Base-by-base conservation (phyloP, 2,329 filamentous ascomycete genomes). In the Aspergillus phoenicis region DNA sequence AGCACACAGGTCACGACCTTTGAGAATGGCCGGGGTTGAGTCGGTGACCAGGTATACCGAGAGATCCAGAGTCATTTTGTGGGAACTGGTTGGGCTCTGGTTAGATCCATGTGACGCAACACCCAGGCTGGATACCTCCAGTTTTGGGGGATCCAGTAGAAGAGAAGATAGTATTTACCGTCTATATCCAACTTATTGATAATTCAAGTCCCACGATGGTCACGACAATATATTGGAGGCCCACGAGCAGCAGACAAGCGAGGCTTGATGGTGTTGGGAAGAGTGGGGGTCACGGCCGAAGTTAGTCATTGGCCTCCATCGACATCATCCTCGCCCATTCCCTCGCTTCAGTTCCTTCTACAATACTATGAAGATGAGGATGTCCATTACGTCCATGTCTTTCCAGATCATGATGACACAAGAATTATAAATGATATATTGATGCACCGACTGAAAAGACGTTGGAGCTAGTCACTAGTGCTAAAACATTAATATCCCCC, bases 1-100 rank as follows among this genome's bases (percentile, higher is more conserved):
- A 8, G 84, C 69, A 62, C 86, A 84, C 39, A 97, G 82, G 73
- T 92, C 84, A 68, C 84, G 85, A 64, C 83, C 79, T 58, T 90
- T 90, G 47, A 97, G 87, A 67, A 97, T 92, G 36, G 87, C 87
- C 13, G 89, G 85, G n/a, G 93, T 96, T 54, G 92, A 95, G 82
- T 97, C 93, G 5, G 93, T 97, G 68, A 97, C 93, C 60, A 97
- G 84, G 75, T 97, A 97, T 41, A 97, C 81, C 52, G 89, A 88
- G 75, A 96, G 93, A 77, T 96, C 87, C 51, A 89, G 81, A 20
- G 78, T 71, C 73, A 76, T 78, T 64, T 61, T 80, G 20, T 24
- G 47, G 26, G 17, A 30, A 39, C 39, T 55, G 45, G 22, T 20
- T 22, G 17, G 15, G 30, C 33, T 55, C 5, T 20, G n/a, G 26